Percentiles rank a stretch among this genome's conserved stretches.
Evolutionary conservation across 139 green algal genomes (phyloP).

Genomic region (Axilococcus clingmanii): DNA sequence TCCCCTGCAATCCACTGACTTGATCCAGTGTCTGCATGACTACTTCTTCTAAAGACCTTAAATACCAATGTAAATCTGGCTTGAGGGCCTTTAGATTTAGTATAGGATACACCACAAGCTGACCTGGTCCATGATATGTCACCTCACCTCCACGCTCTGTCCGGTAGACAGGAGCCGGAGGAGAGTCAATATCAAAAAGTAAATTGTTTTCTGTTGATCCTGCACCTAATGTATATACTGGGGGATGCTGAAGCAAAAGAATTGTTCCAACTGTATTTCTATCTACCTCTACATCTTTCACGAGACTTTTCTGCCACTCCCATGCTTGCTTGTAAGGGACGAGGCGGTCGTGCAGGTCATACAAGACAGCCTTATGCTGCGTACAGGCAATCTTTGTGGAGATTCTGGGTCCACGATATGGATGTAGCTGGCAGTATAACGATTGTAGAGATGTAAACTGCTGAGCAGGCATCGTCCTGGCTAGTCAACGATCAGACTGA

Average conservation of each 20-base stretch:
- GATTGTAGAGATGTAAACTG: too few species aligned
- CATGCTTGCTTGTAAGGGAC: constrained; percentile 29
- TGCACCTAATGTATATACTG: constrained; percentile 65
- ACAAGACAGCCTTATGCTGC: too few species aligned
- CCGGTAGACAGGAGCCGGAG: constrained; percentile 42
- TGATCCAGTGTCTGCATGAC: constrained; percentile 31
- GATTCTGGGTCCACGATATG: too few species aligned
- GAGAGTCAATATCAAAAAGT: constrained; percentile 40
- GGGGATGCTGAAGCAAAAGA: constrained; percentile 60
- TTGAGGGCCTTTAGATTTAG: constrained; percentile 38
- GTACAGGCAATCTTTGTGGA: too few species aligned
- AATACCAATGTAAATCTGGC: constrained; percentile 72
- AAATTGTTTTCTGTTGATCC: constrained; percentile 42
- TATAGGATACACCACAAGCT: constrained; percentile 73
- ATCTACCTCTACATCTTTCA: constrained; percentile 5
- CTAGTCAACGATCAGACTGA: too few species aligned
- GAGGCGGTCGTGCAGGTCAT: constrained; percentile 8
- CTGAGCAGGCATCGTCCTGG: too few species aligned
- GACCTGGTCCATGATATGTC: constrained; percentile 71
- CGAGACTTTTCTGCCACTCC: constrained; percentile 29
- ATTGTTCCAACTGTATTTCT: constrained; percentile 4
- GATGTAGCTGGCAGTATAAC: too few species aligned
- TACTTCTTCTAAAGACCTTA: constrained; percentile 49
- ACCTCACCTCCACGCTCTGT: constrained; percentile 68
- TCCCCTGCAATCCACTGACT: constrained; percentile 38